Base-by-base conservation (phyloP, 192 early-diverging fungal species). In the Geranomyces michiganensis region DNA sequence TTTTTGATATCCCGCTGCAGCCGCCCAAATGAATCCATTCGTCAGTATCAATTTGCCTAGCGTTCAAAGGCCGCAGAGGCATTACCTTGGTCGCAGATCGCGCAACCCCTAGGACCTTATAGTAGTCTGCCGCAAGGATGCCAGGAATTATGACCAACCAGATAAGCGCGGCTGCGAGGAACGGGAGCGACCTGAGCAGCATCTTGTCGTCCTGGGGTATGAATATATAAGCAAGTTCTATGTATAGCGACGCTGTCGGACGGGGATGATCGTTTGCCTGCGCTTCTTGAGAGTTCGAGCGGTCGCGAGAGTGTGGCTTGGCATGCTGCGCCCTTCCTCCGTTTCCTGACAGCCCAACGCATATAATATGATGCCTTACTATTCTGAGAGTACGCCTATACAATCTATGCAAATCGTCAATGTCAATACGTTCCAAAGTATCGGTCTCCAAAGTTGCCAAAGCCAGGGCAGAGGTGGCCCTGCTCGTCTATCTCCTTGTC, bases 1-100 rank as follows among this genome's bases (percentile, higher is more conserved):
- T 93, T 93, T 78, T 96, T 96, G 76, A 99, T 98, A 66, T 96
- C 89, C 66, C 85, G 87, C 78, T 85, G 69, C 51, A 55, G 51
- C 19, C 21, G 6, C 21, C 4, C 51, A 27, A 27, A 27, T n/a
- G n/a, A 55, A 29, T 7, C 10, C 10, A 41, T 41, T 41, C 46
- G 19, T 19, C 19, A 47, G 19, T 19, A 19, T 47, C 36, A 65
- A 24, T 14, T 15, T 47, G 63, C 44, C n/a, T n/a, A n/a, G n/a
- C n/a, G n/a, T n/a, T n/a, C n/a, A n/a, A 17, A 3, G n/a, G 19
- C 30, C 14, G 12, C 7, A 14, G 26, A 53, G 48, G 5, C 58
- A 59, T 29, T 33, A 82, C 81, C 76, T 88, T 86, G 9, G 86
- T 80, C 2, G 95, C 94, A 43, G 85, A 85, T 44, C 91, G 85